phyloP scores from a whole-genome alignment of 768 basidiomycete genomes.

The Phanerochaete carnosa region DNA sequence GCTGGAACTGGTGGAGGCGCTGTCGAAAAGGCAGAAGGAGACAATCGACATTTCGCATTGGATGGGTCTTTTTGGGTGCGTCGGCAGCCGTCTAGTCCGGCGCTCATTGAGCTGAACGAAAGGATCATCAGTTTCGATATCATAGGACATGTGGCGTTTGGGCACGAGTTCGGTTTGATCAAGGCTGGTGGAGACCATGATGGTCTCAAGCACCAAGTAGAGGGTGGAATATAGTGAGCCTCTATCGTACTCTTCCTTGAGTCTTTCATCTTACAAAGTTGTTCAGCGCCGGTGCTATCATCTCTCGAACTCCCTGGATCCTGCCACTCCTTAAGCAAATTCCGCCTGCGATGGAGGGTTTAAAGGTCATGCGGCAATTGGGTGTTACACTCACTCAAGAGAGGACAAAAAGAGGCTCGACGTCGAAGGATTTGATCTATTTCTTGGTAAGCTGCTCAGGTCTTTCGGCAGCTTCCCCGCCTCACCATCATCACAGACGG shows the following conservation, averaged over 20 bases:
- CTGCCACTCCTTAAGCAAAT: neutral
- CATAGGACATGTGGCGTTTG: constrained; percentile 25
- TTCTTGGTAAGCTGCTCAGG: constrained; percentile 30
- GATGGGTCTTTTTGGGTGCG: constrained; percentile 26
- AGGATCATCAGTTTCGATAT: constrained; percentile 8
- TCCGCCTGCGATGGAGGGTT: neutral
- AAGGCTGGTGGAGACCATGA: constrained; percentile 26
- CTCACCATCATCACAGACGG: constrained; percentile 25
- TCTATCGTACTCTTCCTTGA: neutral
- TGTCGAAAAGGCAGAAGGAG: neutral
- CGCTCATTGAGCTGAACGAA: neutral
- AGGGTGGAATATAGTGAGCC: constrained; percentile 42
- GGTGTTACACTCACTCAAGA: neutral
- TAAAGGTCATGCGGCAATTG: neutral
- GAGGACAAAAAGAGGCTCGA: constrained; percentile 28
- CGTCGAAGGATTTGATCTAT: constrained; percentile 39
- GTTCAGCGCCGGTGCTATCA: neutral
- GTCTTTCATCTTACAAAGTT: neutral
- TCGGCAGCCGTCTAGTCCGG: neutral
- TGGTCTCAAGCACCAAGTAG: constrained; percentile 32
- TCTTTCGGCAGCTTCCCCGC: neutral
- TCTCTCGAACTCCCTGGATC: constrained; percentile 13
- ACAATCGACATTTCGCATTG: constrained; percentile 20
- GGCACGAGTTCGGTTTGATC: constrained; percentile 36
- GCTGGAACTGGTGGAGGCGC: constrained; percentile 13